phyloP scores from a whole-genome alignment of 2,329 filamentous ascomycete genomes.

The Pseudocercospora fijiensis region DNA sequence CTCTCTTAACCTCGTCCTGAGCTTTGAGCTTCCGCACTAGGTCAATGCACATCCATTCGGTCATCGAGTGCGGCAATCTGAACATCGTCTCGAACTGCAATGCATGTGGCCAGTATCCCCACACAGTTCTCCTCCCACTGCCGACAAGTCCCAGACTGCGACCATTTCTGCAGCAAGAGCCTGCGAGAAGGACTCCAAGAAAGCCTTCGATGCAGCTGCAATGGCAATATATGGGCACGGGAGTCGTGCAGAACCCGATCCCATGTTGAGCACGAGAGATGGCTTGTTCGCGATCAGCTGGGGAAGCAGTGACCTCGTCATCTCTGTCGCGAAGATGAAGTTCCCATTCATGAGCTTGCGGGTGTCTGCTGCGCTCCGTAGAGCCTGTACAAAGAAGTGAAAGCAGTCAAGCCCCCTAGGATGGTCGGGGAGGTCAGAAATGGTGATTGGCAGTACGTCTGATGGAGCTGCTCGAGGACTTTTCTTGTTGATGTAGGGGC shows the following conservation, averaged over 20 bases:
- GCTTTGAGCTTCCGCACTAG: constrained; percentile 9
- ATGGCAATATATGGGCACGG: constrained; percentile 51
- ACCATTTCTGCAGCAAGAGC: constrained; percentile 38
- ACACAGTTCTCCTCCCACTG: constrained; percentile 19
- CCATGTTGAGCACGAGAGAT: constrained; percentile 41
- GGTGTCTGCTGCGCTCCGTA: constrained; percentile 4
- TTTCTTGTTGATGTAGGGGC: background rate
- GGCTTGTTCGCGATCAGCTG: constrained; percentile 43
- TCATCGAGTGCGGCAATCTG: constrained; percentile 2
- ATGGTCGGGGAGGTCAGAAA: constrained; percentile 7
- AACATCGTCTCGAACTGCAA: constrained; percentile 21
- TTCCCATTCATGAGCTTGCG: constrained; percentile 46
- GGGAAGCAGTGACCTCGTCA: constrained; percentile 50
- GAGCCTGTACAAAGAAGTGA: constrained; percentile 15
- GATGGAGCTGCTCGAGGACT: background rate
- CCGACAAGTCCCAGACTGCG: constrained; percentile 29
- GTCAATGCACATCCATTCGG: constrained; percentile 14
- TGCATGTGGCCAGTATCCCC: constrained; percentile 31
- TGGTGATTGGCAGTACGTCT: background rate
- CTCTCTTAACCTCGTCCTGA: constrained; percentile 1
- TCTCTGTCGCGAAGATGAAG: constrained; percentile 49
- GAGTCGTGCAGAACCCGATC: constrained; percentile 43
- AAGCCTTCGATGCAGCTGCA: constrained; percentile 50
- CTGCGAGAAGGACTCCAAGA: constrained; percentile 43
- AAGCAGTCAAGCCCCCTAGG: constrained; percentile 7